Evolutionary conservation across 345 rosid species (phyloP), one percentile per base, ranked within the genome.

Genomic region (Acer negundo): DNA sequence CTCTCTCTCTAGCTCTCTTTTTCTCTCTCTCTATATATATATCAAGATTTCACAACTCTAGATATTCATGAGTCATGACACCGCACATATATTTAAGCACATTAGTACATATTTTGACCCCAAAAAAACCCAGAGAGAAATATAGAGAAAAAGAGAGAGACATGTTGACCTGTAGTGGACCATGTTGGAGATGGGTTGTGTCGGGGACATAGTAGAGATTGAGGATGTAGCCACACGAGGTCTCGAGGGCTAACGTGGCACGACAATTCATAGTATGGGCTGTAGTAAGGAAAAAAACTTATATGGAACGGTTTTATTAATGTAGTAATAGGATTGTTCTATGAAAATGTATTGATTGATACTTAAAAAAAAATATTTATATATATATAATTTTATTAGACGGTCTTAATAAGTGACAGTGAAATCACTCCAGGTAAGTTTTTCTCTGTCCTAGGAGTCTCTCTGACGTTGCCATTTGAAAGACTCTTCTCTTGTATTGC

Each of bases 371-470:
- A n/a, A n/a, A n/a, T n/a, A n/a, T n/a, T n/a, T n/a, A n/a, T n/a
- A n/a, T n/a, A n/a, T n/a, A n/a, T n/a, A n/a, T n/a, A n/a, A n/a
- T n/a, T n/a, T n/a, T n/a, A n/a, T 31, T 4, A 0, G 0, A 31
- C 5, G 0, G 4, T 31, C 35, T 31, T 31, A 4, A 0, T 0
- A 3, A 0, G 0, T 31, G 5, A 2, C 0, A 31, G 5, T 3
- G 0, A 31, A 31, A 31, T 0, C 35, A 5, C 3, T 0, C 0
- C 35, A 3, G 3, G 0, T 31, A 31, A 31, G 35, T 31, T 31
- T 31, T 31, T 31, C 0, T 4, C 35, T 5, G 5, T 5, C 0
- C 0, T 31, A 3, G 2, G 4, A 28, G 31, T 28, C 31, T 28
- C 31, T 15, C 13, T 19, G 51, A 67, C 51, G 28, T 67, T 40